Base-by-base conservation (phyloP, 352 stramenopile species). In the Plasmopara muralis region DNA sequence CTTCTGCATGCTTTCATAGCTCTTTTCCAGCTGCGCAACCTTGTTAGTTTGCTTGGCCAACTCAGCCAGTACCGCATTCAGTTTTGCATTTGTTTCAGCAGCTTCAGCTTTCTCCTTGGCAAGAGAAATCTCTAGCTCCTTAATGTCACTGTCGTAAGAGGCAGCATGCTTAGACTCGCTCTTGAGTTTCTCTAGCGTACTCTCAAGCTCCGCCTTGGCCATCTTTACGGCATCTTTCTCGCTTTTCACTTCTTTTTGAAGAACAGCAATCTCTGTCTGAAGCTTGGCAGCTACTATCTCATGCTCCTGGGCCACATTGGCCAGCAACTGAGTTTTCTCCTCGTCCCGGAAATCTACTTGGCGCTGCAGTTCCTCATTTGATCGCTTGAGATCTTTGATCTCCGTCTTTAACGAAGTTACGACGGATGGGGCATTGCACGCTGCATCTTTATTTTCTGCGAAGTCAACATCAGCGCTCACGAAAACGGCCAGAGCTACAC, bases 321-420 rank as follows among this genome's bases (percentile, higher is more conserved):
- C 47, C 29, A 67, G 53, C 16, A 84, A 45, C 44, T 67, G 15
- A 15, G 50, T 53, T 56, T 83, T 74, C 31, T 82, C 68, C 16
- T 55, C 56, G 35, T 49, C 45, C 12, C 71, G 68, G 0, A 59
- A 54, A 18, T 80, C 64, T 18, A 87, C 51, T 15, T 73, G 65
- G 16, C 62, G 64, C 50, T 72, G 28, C 52, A 76, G 64, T 53
- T 67, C 60, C 4, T 55, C 35, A 48, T 76, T 80, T 20, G 69
- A 55, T 8, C 60, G 41, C 50, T 83, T 50, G 12, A 89, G 62
- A 15, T 55, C 52, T 10, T 49, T 43, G 29, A 89, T 60, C 62
- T 85, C 70, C 12, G 55, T 50, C 57, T 89, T 72, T 10, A 69
- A 65, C n/a, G 53, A 55, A 10, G 56, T 43, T 3, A 85, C 63